Evolutionary conservation across 495 filamentous ascomycete genomes (phyloP).

Genomic region (Penicillium verhagenii): DNA sequence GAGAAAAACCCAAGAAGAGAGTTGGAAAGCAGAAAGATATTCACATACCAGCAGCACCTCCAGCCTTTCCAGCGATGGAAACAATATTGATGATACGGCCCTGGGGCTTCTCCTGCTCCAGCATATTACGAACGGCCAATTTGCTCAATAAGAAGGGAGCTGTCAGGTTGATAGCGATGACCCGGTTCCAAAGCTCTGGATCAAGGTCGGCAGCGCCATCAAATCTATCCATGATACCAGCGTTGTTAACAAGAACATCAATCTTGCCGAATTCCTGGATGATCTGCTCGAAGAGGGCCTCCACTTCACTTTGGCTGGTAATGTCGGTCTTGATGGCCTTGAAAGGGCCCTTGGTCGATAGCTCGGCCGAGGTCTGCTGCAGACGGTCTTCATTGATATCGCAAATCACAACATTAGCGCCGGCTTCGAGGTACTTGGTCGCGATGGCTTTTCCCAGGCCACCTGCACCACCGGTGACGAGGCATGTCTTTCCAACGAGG

Average conservation of each 20-base stretch:
- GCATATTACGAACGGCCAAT: conserved; percentile 49
- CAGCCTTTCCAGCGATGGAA: conserved; percentile 35
- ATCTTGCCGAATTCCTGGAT: conserved; percentile 31
- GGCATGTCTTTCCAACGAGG: conserved; percentile 35
- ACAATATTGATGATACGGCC: conserved; percentile 41
- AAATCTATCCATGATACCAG: conserved; percentile 56
- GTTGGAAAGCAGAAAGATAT: not conserved
- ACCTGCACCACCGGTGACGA: conserved; percentile 41
- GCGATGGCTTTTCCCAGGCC: conserved; percentile 49
- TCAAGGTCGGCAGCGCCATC: conserved; percentile 52
- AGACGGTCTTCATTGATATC: conserved; percentile 38
- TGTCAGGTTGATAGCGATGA: conserved; percentile 60
- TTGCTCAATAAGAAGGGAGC: conserved; percentile 55
- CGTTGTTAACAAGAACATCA: conserved; percentile 46
- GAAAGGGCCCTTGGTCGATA: conserved; percentile 35
- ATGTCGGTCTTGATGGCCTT: conserved; percentile 44
- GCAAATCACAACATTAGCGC: conserved; percentile 44
- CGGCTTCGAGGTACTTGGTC: conserved; percentile 33
- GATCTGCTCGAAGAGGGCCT: conserved; percentile 36
- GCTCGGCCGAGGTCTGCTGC: conserved; percentile 37
- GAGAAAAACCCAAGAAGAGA: too few relatives aligned
- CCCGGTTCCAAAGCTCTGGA: conserved; percentile 53
- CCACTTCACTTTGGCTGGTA: conserved; percentile 30
- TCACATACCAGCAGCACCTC: conserved; percentile 33
- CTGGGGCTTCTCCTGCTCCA: conserved; percentile 24